Evolutionary conservation across 2,329 filamentous ascomycete genomes (phyloP).

Genomic region (Colletotrichum tofieldiae): DNA sequence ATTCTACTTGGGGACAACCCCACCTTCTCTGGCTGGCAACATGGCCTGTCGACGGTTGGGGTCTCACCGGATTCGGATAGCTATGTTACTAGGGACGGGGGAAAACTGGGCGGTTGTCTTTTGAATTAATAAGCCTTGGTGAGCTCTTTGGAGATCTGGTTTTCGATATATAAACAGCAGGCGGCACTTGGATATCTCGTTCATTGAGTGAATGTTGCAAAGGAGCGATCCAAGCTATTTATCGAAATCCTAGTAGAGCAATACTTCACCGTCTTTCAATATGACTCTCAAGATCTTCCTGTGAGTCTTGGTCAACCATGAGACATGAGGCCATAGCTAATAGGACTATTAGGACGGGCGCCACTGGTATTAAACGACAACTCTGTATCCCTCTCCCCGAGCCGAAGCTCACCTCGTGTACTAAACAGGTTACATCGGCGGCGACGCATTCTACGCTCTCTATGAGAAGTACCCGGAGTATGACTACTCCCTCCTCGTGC

Average conservation of each 20-base stretch:
- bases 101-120: not conserved
- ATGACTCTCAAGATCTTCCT: constrained; percentile 61
- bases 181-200: not conserved
- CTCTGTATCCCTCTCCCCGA: not conserved
- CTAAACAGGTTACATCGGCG: constrained; percentile 65
- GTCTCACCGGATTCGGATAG: constrained; percentile 6
- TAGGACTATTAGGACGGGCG: constrained; percentile 57
- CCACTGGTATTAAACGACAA: constrained; percentile 54
- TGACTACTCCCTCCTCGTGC: constrained; percentile 62
- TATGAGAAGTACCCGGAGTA: constrained; percentile 63
- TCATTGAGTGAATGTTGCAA: not conserved
- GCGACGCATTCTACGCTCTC: constrained; percentile 63
- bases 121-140: constrained; percentile 31
- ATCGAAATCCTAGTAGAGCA: not conserved
- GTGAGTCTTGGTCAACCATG: constrained; percentile 48
- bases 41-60: not conserved
- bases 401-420: not conserved
- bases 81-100: not conserved
- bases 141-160: not conserved
- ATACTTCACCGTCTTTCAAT: not conserved
- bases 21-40: not conserved
- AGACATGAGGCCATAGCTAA: constrained; percentile 8
- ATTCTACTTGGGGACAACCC: constrained; percentile 12
- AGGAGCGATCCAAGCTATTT: not conserved
- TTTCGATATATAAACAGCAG: not conserved